A percentile compares a stretch with the other conserved stretches of the same genome.
Evolutionary conservation across 2,329 filamentous ascomycete species (phyloP).

Genomic region (Cryoendolithus antarcticus): DNA sequence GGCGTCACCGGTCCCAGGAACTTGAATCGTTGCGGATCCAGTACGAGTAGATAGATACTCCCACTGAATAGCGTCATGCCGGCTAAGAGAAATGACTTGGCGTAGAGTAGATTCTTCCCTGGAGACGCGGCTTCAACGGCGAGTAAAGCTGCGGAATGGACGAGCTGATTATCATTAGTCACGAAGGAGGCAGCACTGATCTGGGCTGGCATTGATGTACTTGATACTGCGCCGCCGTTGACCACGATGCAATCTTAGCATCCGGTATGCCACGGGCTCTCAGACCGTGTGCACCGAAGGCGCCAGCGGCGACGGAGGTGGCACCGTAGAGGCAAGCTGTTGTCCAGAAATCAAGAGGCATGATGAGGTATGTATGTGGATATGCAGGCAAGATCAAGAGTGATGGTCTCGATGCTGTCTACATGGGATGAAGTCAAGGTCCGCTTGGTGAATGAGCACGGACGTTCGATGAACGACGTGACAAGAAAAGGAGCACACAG

Average conservation of each 20-base stretch:
- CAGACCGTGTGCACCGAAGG: slow-evolving; percentile 56
- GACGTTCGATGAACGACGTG: too few relatives aligned
- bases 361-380: background rate
- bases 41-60: slow-evolving; percentile 46
- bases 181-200: too few relatives aligned
- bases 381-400: too few relatives aligned
- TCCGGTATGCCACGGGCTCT: slow-evolving; percentile 50
- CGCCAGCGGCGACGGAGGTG: slow-evolving; percentile 47
- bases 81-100: slow-evolving; percentile 43
- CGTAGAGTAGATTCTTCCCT: slow-evolving; percentile 38
- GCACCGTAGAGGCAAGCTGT: slow-evolving; percentile 52
- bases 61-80: slow-evolving; percentile 56
- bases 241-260: slow-evolving; percentile 46
- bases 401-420: too few relatives aligned
- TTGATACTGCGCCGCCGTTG: slow-evolving; percentile 56
- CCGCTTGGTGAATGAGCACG: too few relatives aligned
- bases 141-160: slow-evolving; percentile 50
- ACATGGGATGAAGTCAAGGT: too few relatives aligned
- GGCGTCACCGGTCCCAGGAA: slow-evolving; percentile 53
- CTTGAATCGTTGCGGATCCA: slow-evolving; percentile 50
- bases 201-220: too few relatives aligned
- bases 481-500: too few relatives aligned
- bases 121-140: slow-evolving; percentile 41
- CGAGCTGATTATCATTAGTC: too few relatives aligned
- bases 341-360: slow-evolving; percentile 39